These are phyloP conservation scores for Lepiota subincarnata DNA, from an alignment of 768 basidiomycete genomes.

Conservation along the genomic window DNA sequence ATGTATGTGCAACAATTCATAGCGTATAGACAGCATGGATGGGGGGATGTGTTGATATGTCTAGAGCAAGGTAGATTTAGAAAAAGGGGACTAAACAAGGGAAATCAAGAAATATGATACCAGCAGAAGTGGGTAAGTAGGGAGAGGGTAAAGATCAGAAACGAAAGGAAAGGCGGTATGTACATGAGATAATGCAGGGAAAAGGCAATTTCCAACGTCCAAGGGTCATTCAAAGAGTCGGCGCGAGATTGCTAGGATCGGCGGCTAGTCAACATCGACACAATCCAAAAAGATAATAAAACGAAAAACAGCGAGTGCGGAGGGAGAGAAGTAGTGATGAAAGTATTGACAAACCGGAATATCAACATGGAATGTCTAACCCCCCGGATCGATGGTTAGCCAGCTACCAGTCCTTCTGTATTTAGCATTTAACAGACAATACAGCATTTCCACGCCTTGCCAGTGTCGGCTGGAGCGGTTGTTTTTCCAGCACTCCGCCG, in stretches of 20 bases:
- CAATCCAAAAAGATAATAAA: neutral
- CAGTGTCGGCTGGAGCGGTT: conserved; percentile 36
- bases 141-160: neutral
- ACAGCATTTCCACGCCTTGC: conserved; percentile 65
- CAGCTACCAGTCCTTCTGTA: conserved; percentile 10
- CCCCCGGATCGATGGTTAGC: neutral
- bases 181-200: conserved; percentile 8
- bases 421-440: conserved; percentile 51
- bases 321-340: neutral
- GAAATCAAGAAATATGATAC: conserved; percentile 4
- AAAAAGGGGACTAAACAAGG: conserved; percentile 4
- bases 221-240: neutral
- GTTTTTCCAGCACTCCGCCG: conserved; percentile 49
- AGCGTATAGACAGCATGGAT: conserved; percentile 9
- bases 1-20: neutral
- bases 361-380: neutral
- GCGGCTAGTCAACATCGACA: neutral
- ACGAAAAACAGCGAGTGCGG: neutral
- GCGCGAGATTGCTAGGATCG: neutral
- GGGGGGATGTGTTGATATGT: conserved; percentile 6
- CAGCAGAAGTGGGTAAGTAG: neutral
- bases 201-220: conserved; percentile 5
- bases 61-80: conserved; percentile 1
- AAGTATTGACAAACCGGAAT: conserved; percentile 2
- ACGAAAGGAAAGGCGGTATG: neutral